These are phyloP conservation scores for Pleurotus sapidus DNA, from an alignment of 768 basidiomycete species.

Conservation along the genomic window DNA sequence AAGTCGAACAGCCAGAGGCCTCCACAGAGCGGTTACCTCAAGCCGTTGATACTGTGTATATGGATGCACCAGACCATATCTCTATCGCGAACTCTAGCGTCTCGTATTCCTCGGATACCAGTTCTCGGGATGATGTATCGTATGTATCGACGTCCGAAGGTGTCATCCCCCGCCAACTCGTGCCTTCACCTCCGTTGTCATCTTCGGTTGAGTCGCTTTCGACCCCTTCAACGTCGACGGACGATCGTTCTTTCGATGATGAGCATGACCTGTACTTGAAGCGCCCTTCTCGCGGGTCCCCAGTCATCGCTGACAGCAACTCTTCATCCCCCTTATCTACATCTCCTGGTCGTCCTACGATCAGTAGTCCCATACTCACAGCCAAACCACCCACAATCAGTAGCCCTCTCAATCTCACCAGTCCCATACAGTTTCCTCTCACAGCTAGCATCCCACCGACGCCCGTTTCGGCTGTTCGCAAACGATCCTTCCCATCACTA, in stretches of 20 bases:
- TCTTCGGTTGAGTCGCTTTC: conserved; percentile 61
- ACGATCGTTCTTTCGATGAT: conserved; percentile 33
- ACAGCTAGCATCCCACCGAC: conserved; percentile 24
- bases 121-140: conserved; percentile 9
- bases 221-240: conserved; percentile 53
- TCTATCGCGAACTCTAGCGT: conserved; percentile 1
- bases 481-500: conserved; percentile 10
- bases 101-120: conserved; percentile 1
- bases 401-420: conserved; percentile 17
- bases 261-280: conserved; percentile 23
- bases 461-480: conserved; percentile 18
- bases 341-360: conserved; percentile 21
- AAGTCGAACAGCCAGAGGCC: neutral
- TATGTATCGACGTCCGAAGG: conserved; percentile 28
- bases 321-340: conserved; percentile 17
- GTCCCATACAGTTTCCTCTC: conserved; percentile 47
- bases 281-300: conserved; percentile 20
- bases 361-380: conserved; percentile 25
- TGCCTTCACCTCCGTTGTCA: conserved; percentile 47
- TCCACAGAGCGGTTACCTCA: conserved; percentile 12
- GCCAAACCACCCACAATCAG: neutral
- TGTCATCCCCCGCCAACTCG: conserved; percentile 14
- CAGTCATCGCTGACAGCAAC: conserved; percentile 26
- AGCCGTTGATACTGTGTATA: conserved; percentile 29
- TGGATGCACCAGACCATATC: conserved; percentile 20